A percentile compares a stretch with the other conserved stretches of the same genome.
Evolutionary conservation across 768 basidiomycete species (phyloP).

Genomic region (Kwoniella botswanensis): DNA sequence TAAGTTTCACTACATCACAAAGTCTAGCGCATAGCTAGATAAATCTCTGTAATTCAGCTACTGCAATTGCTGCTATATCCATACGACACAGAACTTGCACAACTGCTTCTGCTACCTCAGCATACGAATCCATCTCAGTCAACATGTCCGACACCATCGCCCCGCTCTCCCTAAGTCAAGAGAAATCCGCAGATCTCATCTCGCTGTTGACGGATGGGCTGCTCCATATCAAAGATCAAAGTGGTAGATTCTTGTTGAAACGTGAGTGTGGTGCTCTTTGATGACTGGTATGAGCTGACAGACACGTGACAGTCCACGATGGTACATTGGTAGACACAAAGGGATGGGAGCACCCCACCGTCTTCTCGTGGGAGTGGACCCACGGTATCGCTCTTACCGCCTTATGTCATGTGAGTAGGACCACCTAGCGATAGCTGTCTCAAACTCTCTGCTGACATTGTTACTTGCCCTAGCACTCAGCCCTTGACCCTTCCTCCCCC

Average conservation of each 20-base stretch:
- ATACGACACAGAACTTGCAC: not conserved
- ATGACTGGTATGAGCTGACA: slow-evolving; percentile 7
- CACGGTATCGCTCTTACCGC: slow-evolving; percentile 54
- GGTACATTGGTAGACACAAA: slow-evolving; percentile 67
- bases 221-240: slow-evolving; percentile 65
- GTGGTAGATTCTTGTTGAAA: slow-evolving; percentile 64
- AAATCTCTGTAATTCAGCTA: not conserved
- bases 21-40: not conserved
- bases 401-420: slow-evolving; percentile 43
- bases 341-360: slow-evolving; percentile 61
- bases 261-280: slow-evolving; percentile 26
- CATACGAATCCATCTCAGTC: not conserved
- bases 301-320: slow-evolving; percentile 58
- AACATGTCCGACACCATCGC: slow-evolving; percentile 21
- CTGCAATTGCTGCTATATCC: not conserved
- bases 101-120: not conserved
- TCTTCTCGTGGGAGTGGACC: slow-evolving; percentile 63
- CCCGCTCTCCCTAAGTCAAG: slow-evolving; percentile 26
- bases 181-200: slow-evolving; percentile 48
- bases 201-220: slow-evolving; percentile 52
- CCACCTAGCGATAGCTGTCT: not conserved
- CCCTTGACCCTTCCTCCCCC: slow-evolving; percentile 25
- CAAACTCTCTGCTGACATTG: not conserved
- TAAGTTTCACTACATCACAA: not conserved
- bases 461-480: slow-evolving; percentile 57